Conservation (phyloP, 306 rosid species). For the Rubus idaeus region DNA sequence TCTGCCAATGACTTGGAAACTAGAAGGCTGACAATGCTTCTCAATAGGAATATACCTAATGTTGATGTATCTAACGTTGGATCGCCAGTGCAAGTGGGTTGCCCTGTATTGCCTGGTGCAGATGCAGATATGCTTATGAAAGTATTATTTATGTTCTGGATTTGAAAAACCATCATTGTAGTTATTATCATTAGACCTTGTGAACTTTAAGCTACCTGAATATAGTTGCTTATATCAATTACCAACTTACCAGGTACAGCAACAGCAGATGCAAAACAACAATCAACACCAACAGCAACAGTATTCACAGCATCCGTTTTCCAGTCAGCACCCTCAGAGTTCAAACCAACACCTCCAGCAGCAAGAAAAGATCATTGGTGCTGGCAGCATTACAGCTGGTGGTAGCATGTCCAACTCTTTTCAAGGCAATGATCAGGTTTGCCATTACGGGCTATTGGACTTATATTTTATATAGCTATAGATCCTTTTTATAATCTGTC, state of each 20-base stretch:
- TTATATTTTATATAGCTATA: constrained; percentile 8
- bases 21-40: constrained; percentile 38
- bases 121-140: constrained; percentile 45
- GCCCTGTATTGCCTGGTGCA: constrained; percentile 42
- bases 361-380: constrained; percentile 45
- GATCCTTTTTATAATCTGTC: not conserved
- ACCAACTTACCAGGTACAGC: constrained; percentile 29
- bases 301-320: constrained; percentile 41
- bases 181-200: not conserved
- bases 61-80: constrained; percentile 43
- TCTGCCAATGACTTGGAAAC: constrained; percentile 45
- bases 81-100: constrained; percentile 48
- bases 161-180: constrained; percentile 12
- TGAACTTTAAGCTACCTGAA: constrained; percentile 10
- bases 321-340: constrained; percentile 47
- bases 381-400: constrained; percentile 35
- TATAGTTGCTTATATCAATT: constrained; percentile 19
- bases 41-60: constrained; percentile 38
- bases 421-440: constrained; percentile 65
- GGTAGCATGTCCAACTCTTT: constrained; percentile 42
- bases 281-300: constrained; percentile 48
- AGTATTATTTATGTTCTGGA: constrained; percentile 40
- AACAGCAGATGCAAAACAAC: constrained; percentile 44
- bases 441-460: constrained; percentile 7
- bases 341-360: constrained; percentile 45